These are phyloP conservation scores for Phalaenopsis hybrid DNA, from an alignment of 116 monocot genomes.

Conservation along the genomic window DNA sequence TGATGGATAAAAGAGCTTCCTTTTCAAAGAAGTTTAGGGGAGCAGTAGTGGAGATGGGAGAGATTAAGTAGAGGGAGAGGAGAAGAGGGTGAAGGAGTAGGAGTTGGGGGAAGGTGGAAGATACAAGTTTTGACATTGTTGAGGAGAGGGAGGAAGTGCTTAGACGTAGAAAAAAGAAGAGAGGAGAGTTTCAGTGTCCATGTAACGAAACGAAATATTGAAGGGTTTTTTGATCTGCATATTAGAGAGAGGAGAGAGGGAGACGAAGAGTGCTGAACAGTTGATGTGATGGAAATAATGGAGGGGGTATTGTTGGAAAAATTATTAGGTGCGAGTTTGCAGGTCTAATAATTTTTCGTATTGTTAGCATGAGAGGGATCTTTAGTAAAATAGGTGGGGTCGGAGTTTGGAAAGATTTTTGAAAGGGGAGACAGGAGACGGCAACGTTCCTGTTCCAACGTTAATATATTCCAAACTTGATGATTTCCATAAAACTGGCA, in stretches of 20 bases:
- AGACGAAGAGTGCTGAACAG: neutral
- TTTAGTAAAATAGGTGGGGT: neutral
- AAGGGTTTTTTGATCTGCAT: neutral
- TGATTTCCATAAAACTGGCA: neutral
- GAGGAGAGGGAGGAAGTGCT: neutral
- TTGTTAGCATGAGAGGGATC: neutral
- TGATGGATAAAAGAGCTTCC: slow-evolving; percentile 31
- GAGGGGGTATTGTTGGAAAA: slow-evolving; percentile 6
- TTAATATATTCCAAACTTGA: neutral
- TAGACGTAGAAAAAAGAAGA: neutral
- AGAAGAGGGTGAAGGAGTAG: neutral
- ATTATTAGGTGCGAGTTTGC: too few relatives aligned
- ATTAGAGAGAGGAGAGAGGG: neutral
- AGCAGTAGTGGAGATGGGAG: neutral
- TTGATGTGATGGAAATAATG: slow-evolving; percentile 12
- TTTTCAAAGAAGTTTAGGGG: slow-evolving; percentile 16
- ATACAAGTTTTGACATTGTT: neutral
- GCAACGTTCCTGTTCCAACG: neutral
- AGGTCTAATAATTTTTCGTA: too few relatives aligned
- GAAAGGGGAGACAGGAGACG: neutral
- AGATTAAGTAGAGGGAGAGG: neutral
- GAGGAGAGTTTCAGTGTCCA: neutral
- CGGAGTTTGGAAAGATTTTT: slow-evolving; percentile 4
- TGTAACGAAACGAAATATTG: neutral
- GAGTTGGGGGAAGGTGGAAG: neutral